Conservation (phyloP, 768 basidiomycete genomes). For the Ramaria rubella region DNA sequence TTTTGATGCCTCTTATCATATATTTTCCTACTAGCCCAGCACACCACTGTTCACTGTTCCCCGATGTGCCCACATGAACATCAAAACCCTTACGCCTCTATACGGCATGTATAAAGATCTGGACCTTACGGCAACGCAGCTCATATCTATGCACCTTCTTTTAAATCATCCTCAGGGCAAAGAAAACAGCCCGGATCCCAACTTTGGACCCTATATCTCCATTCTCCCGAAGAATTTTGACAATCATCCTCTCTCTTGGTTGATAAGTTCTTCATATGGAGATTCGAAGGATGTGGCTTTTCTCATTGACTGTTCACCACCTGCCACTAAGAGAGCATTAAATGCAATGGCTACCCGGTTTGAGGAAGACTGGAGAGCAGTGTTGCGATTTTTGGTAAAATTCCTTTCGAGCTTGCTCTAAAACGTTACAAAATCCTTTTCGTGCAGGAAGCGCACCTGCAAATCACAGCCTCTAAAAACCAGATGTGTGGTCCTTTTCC, state of each 20-base stretch:
- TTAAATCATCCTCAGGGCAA: conserved; percentile 51
- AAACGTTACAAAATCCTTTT: background rate
- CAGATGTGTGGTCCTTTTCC: background rate
- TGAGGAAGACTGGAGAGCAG: conserved; percentile 45
- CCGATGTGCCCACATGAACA: conserved; percentile 62
- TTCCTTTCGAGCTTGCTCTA: background rate
- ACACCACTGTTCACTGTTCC: conserved; percentile 66
- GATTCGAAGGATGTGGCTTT: conserved; percentile 15
- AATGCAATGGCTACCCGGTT: conserved; percentile 43
- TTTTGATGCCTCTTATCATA: background rate
- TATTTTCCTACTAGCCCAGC: conserved; percentile 1
- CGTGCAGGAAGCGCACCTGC: background rate
- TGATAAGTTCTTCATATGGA: conserved; percentile 26
- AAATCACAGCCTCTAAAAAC: background rate
- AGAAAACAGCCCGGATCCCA: conserved; percentile 42
- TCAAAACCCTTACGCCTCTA: conserved; percentile 52
- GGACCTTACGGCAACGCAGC: conserved; percentile 56
- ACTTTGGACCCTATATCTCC: conserved; percentile 73
- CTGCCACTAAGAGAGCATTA: conserved; percentile 36
- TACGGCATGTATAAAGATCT: conserved; percentile 38
- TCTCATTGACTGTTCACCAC: conserved; percentile 44
- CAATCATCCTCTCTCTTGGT: conserved; percentile 80
- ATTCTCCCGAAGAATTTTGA: conserved; percentile 68
- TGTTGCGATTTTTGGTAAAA: conserved; percentile 19
- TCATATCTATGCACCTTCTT: conserved; percentile 75